phyloP scores from a whole-genome alignment of 139 green algal species.

The Mychonastes homosphaera region DNA sequence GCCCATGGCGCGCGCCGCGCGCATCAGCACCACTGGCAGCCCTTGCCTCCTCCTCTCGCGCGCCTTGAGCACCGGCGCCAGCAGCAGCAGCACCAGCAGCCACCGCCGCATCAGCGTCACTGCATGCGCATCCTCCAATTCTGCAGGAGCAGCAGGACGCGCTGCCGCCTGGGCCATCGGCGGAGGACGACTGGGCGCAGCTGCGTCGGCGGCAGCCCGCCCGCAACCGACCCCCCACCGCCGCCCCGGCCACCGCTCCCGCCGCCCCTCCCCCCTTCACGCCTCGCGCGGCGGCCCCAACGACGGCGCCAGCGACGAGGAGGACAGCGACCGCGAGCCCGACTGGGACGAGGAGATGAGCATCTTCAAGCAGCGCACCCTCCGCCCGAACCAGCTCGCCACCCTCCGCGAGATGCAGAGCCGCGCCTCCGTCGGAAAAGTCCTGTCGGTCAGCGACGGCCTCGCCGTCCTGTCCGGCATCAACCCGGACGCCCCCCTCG shows the following conservation, averaged over 20 bases:
- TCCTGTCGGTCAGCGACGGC: constrained; percentile 50
- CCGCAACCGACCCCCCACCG: no score
- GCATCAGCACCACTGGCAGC: no score
- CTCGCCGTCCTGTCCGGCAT: constrained; percentile 71
- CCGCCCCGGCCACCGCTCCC: no score
- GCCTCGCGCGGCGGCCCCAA: no score
- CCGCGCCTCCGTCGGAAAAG: constrained; percentile 34
- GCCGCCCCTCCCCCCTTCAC: no score
- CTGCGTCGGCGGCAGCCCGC: no score
- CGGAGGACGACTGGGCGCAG: neutral
- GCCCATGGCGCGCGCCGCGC: no score
- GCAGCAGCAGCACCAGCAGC: no score
- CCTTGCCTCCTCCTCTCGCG: no score
- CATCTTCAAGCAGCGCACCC: constrained; percentile 67
- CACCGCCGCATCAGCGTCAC: no score
- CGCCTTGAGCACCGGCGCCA: no score
- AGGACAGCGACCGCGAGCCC: constrained; percentile 58
- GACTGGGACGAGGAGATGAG: constrained; percentile 76
- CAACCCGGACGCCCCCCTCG: constrained; percentile 71
- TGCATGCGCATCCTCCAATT: no score
- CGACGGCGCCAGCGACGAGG: constrained; percentile 13
- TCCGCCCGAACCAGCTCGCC: constrained; percentile 64
- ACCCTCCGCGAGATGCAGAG: constrained; percentile 58
- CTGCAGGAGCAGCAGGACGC: constrained; percentile 4
- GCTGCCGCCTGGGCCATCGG: neutral